phyloP scores from a whole-genome alignment of 352 stramenopile genomes.

The Phytophthora tentaculata region DNA sequence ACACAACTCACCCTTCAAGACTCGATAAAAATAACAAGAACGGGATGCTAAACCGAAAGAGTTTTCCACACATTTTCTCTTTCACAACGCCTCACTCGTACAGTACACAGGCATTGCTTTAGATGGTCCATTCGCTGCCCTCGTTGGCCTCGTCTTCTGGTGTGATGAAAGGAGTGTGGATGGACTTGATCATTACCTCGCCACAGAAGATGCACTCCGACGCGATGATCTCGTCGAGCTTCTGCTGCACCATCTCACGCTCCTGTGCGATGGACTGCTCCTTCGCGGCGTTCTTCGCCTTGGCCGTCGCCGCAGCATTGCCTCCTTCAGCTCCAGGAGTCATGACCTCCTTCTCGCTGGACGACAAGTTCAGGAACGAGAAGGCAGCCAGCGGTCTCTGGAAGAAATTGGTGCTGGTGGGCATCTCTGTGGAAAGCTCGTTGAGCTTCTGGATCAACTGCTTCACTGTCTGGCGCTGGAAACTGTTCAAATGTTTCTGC shows the following conservation, averaged over 20 bases:
- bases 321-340: conserved; percentile 48
- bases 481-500: conserved; percentile 89
- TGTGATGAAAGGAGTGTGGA: conserved; percentile 92
- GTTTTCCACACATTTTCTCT: conserved; percentile 35
- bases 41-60: conserved; percentile 10
- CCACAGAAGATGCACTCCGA: conserved; percentile 95
- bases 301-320: conserved; percentile 48
- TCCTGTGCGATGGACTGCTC: conserved; percentile 84
- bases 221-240: conserved; percentile 94
- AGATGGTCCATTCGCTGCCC: conserved; percentile 87
- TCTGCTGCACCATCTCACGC: conserved; percentile 91
- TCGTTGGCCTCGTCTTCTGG: conserved; percentile 85
- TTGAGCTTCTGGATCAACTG: conserved; percentile 90
- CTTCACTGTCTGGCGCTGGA: conserved; percentile 90
- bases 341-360: conserved; percentile 77
- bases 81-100: too few species aligned
- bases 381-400: conserved; percentile 65
- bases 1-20: background rate
- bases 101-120: conserved; percentile 24
- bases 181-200: conserved; percentile 96
- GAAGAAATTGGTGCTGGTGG: conserved; percentile 79
- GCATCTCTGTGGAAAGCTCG: conserved; percentile 82
- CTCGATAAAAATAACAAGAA: conserved; percentile 32
- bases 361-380: conserved; percentile 71
- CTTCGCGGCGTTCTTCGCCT: conserved; percentile 70